A percentile compares a stretch with the other conserved stretches of the same genome.
Evolutionary conservation across 257 asterid genomes (phyloP).

Genomic region (Scutellaria baicalensis): DNA sequence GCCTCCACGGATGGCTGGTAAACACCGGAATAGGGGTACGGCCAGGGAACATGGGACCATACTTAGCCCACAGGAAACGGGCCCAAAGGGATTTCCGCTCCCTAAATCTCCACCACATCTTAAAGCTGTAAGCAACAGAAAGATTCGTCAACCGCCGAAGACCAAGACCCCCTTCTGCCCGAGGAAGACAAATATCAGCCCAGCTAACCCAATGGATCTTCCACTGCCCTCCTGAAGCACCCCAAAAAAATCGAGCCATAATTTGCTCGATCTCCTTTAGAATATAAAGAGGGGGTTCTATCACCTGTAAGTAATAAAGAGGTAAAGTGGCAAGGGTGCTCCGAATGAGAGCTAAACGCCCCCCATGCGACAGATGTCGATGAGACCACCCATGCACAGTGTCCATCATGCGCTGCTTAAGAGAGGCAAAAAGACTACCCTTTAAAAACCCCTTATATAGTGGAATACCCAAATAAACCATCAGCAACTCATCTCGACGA

Average conservation of each 20-base stretch:
- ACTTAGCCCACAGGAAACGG: too few species aligned
- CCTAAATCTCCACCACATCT: neutral
- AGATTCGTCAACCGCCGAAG: neutral
- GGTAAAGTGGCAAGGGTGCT: neutral
- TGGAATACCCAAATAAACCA: neutral
- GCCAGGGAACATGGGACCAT: too few species aligned
- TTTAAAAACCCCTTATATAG: neutral
- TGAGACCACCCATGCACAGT: neutral
- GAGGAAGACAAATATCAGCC: neutral
- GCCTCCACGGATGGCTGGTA: too few species aligned
- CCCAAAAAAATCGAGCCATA: too few species aligned
- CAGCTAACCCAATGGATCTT: neutral
- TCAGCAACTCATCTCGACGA: neutral
- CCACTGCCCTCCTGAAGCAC: neutral
- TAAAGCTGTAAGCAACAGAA: neutral
- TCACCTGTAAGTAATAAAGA: neutral
- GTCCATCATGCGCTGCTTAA: neutral
- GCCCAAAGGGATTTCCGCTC: too few species aligned
- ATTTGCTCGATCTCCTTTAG: too few species aligned
- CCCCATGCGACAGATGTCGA: neutral
- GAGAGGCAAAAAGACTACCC: neutral
- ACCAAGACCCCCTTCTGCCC: neutral
- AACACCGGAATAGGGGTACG: too few species aligned
- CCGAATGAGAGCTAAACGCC: neutral
- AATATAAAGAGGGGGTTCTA: too few species aligned